A percentile compares a stretch with the other conserved stretches of the same genome.
Conservation (phyloP, 495 filamentous ascomycete genomes). For the Podospora pseudocomata region DNA sequence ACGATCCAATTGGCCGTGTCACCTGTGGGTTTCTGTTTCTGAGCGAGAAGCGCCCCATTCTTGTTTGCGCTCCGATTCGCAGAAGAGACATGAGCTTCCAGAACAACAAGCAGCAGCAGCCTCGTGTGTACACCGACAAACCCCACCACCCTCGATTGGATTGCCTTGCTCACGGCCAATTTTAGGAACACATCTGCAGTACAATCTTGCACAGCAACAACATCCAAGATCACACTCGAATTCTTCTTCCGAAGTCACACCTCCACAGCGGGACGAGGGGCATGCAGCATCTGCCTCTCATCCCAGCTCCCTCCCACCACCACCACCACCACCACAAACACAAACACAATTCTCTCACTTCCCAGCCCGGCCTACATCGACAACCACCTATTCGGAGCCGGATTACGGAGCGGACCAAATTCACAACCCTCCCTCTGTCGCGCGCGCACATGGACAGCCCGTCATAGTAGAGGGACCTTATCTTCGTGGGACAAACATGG, state of each 20-base stretch:
- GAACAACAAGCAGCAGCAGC: slow-evolving; percentile 21
- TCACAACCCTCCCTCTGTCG: slow-evolving; percentile 28
- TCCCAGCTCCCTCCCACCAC: neutral
- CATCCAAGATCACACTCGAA: neutral
- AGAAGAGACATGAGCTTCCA: slow-evolving; percentile 24
- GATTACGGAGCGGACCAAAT: slow-evolving; percentile 35
- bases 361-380: slow-evolving; percentile 2
- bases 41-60: neutral
- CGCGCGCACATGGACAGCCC: slow-evolving; percentile 31
- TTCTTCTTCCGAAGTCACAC: slow-evolving; percentile 16
- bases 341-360: slow-evolving; percentile 30
- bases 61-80: neutral
- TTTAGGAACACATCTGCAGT: slow-evolving; percentile 17
- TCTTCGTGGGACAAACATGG: slow-evolving; percentile 24
- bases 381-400: slow-evolving; percentile 30
- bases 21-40: slow-evolving; percentile 7
- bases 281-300: slow-evolving; percentile 24
- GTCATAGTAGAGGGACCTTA: slow-evolving; percentile 29
- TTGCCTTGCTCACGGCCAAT: slow-evolving; percentile 5
- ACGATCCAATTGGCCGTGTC: slow-evolving; percentile 7
- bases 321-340: slow-evolving; percentile 20
- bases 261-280: slow-evolving; percentile 4
- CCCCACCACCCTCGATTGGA: neutral
- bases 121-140: slow-evolving; percentile 21
- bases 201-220: neutral